Evolutionary conservation across 805 yeast genomes (phyloP).

Genomic region (Metschnikowia shivogae): DNA sequence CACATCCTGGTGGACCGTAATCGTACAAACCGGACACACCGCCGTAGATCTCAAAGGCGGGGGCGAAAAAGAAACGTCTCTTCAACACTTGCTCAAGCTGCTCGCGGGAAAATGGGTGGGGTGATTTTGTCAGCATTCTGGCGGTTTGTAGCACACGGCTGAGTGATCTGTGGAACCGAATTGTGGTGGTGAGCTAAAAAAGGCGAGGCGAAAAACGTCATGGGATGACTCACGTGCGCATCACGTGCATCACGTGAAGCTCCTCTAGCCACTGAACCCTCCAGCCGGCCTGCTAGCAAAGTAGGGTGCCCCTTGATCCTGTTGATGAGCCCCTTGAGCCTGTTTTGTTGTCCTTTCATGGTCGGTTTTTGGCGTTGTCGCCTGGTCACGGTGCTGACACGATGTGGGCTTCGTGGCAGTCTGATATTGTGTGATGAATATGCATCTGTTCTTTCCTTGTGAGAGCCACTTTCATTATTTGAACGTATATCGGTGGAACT

Average conservation of each 20-base stretch:
- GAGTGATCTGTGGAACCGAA: constrained; percentile 2
- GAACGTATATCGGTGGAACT: no score
- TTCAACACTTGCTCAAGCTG: constrained; percentile 84
- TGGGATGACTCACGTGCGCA: constrained; percentile 2
- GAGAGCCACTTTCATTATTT: no score
- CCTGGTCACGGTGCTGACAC: no score
- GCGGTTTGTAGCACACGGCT: constrained; percentile 10
- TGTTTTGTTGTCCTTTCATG: no score
- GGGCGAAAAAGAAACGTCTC: constrained; percentile 95
- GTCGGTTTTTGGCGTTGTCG: no score
- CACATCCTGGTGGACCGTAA: constrained; percentile 99
- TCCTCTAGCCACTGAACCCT: background rate
- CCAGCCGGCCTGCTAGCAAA: no score
- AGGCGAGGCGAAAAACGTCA: constrained; percentile 1
- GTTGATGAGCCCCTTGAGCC: no score
- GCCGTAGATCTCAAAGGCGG: constrained; percentile 95
- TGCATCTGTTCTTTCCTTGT: no score
- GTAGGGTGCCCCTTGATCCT: no score
- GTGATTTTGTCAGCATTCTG: constrained; percentile 28
- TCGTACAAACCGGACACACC: constrained; percentile 98
- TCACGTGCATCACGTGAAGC: constrained; percentile 1
- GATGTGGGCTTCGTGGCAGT: no score
- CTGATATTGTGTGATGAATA: no score
- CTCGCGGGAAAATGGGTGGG: constrained; percentile 70
- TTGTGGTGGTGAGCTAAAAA: constrained; percentile 2